These are phyloP conservation scores for Mycotypha africana DNA, from an alignment of 371 early-diverging fungal genomes.

Conservation along the genomic window DNA sequence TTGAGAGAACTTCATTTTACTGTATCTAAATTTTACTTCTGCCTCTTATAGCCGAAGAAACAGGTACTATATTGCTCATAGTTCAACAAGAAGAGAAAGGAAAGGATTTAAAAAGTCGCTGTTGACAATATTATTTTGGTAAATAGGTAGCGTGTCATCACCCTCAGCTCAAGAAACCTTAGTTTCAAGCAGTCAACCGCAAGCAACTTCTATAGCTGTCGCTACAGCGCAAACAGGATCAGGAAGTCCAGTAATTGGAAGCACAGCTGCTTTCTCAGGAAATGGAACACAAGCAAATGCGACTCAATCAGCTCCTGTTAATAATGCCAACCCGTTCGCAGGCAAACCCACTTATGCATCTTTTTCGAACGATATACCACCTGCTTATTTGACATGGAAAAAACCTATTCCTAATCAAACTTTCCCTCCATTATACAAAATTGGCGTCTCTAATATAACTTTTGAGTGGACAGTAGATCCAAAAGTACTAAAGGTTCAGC, in stretches of 20 bases:
- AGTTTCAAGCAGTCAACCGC: conserved; percentile 6
- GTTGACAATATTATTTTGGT: too few relatives aligned
- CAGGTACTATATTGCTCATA: conserved; percentile 8
- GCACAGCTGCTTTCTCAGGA: conserved; percentile 7
- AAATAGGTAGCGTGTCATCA: conserved; percentile 2
- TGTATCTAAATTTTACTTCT: too few relatives aligned
- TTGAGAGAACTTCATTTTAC: too few relatives aligned
- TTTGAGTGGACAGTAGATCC: conserved; percentile 41
- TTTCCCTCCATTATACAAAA: conserved; percentile 38
- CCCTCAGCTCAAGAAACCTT: too few relatives aligned
- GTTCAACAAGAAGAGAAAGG: too few relatives aligned
- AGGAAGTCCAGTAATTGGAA: conserved; percentile 5
- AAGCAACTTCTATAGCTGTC: conserved; percentile 12
- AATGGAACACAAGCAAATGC: conserved; percentile 23
- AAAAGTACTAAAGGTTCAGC: conserved; percentile 32
- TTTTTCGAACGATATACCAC: conserved; percentile 32
- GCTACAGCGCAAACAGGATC: conserved; percentile 8
- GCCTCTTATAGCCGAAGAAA: conserved; percentile 13
- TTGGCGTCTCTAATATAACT: conserved; percentile 37
- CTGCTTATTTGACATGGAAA: conserved; percentile 43
- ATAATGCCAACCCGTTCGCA: conserved; percentile 26
- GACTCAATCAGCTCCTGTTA: conserved; percentile 19
- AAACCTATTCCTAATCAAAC: conserved; percentile 44
- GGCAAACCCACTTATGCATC: conserved; percentile 38
- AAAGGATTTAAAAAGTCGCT: too few relatives aligned